Percentiles rank a stretch among this genome's conserved stretches.
Evolutionary conservation across 352 stramenopile genomes (phyloP).

Genomic region (Phytophthora macrochlamydospora): DNA sequence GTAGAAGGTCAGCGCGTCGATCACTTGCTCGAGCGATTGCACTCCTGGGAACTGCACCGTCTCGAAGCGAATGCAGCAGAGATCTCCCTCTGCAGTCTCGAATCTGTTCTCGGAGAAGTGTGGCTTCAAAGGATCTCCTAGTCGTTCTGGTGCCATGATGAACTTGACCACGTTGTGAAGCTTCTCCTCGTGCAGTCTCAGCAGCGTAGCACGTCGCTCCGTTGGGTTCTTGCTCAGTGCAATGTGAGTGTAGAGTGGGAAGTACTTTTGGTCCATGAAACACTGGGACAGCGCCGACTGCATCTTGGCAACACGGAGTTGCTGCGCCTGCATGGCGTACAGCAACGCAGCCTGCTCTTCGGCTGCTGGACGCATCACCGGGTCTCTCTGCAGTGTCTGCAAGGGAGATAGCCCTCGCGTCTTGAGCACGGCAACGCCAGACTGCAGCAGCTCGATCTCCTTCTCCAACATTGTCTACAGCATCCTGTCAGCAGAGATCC

Average conservation of each 20-base stretch:
- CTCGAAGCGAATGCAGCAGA: conserved; percentile 23
- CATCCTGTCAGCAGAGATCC: too few relatives aligned
- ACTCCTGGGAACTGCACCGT: conserved; percentile 22
- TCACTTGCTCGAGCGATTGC: conserved; percentile 20
- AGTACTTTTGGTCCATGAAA: conserved; percentile 5
- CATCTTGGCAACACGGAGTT: conserved; percentile 26
- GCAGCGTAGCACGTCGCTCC: conserved; percentile 1
- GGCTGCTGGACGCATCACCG: conserved; percentile 10
- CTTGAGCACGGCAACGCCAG: conserved; percentile 24
- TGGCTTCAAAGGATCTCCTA: conserved; percentile 10
- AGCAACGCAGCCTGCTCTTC: conserved; percentile 9
- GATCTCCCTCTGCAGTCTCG: conserved; percentile 14
- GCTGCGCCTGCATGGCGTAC: conserved; percentile 20
- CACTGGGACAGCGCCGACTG: conserved; percentile 28
- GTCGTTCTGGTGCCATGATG: conserved; percentile 13
- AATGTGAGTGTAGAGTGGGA: conserved; percentile 16
- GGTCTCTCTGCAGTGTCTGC: conserved; percentile 17
- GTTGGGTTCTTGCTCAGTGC: conserved; percentile 6
- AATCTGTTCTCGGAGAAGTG: conserved; percentile 21
- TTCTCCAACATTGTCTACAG: conserved; percentile 15
- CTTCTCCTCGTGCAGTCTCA: conserved; percentile 6
- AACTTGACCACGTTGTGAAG: conserved; percentile 16
- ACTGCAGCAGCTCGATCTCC: conserved; percentile 27
- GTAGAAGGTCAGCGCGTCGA: conserved; percentile 25
- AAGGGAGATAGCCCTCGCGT: conserved; percentile 9